Conservation (phyloP, 495 filamentous ascomycete genomes). For the Aspergillus sclerotiicarbonarius region DNA sequence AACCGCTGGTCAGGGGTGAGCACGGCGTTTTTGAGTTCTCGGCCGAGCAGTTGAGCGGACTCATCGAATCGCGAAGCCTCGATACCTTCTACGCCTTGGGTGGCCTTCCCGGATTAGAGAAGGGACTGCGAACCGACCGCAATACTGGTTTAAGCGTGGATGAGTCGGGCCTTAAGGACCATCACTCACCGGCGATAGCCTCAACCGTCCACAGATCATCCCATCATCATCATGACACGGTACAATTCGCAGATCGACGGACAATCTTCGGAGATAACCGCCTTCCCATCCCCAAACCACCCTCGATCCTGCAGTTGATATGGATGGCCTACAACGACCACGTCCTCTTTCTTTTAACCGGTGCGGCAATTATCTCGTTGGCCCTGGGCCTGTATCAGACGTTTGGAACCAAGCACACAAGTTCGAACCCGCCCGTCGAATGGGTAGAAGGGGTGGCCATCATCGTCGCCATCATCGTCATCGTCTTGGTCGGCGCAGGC, state of each 20-base stretch:
- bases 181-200: not conserved
- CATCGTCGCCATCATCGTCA: constrained; percentile 64
- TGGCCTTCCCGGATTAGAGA: constrained; percentile 59
- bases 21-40: constrained; percentile 54
- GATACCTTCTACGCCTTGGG: constrained; percentile 61
- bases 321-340: constrained; percentile 76
- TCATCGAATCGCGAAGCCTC: constrained; percentile 65
- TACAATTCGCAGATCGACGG: constrained; percentile 8
- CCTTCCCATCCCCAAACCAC: constrained; percentile 14
- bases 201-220: not conserved
- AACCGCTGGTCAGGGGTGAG: not conserved
- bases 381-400: constrained; percentile 64
- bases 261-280: constrained; percentile 13
- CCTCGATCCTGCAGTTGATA: constrained; percentile 40
- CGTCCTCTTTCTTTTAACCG: constrained; percentile 65
- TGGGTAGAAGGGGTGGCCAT: constrained; percentile 73
- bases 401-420: constrained; percentile 33
- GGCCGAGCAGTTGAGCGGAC: constrained; percentile 60
- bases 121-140: constrained; percentile 58
- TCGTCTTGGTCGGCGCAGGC: constrained; percentile 59
- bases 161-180: constrained; percentile 32
- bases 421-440: constrained; percentile 45
- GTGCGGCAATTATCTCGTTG: constrained; percentile 70
- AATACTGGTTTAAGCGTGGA: constrained; percentile 56
- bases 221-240: not conserved